A percentile compares a stretch with the other conserved stretches of the same genome.
phyloP scores from a whole-genome alignment of 169 alveolate species.

The Plasmodium inui region DNA sequence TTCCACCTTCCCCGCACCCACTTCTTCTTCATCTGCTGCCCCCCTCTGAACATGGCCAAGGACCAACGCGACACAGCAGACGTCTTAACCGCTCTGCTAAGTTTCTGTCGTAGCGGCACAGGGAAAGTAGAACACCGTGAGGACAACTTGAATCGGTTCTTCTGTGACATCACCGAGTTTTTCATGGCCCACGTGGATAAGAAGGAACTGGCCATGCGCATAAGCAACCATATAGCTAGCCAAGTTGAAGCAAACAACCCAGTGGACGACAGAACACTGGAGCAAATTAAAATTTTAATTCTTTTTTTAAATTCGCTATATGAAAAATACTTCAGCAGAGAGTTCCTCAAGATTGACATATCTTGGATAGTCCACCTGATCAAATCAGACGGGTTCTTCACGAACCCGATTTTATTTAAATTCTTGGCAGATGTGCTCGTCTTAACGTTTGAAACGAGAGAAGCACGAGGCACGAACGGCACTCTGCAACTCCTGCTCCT shows the following conservation, averaged over 20 bases:
- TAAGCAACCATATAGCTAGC: conserved; percentile 7
- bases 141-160: conserved; percentile 1
- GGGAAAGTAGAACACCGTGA: not conserved
- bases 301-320: conserved; percentile 32
- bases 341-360: not conserved
- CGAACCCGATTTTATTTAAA: not conserved
- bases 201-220: not conserved
- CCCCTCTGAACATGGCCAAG: not conserved
- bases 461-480: not conserved
- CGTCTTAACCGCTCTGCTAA: conserved; percentile 2
- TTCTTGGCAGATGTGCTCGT: not conserved
- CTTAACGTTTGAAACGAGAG: not conserved
- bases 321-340: not conserved
- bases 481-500: not conserved
- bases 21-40: not conserved
- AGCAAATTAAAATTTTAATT: not conserved
- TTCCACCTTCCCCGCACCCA: too few relatives aligned
- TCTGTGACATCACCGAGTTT: not conserved
- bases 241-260: not conserved
- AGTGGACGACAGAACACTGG: not conserved
- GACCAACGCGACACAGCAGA: not conserved
- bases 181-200: conserved; percentile 3
- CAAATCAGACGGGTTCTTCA: not conserved
- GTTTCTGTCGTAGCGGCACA: not conserved
- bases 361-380: conserved; percentile 28